phyloP scores from a whole-genome alignment of 2,329 filamentous ascomycete genomes.

The Simplicillium aogashimaense region DNA sequence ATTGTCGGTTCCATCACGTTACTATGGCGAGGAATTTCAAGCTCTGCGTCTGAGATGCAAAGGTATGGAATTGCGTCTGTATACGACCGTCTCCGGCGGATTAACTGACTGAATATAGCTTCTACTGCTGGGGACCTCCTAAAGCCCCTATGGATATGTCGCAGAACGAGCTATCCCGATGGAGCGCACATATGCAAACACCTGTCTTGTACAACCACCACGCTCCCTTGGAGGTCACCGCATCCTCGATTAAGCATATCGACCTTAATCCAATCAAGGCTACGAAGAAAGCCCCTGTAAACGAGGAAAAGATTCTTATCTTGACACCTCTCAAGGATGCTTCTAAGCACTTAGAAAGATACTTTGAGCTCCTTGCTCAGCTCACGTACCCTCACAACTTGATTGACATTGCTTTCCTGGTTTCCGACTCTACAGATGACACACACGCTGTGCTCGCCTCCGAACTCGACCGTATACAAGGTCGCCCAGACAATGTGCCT shows the following conservation, averaged over 20 bases:
- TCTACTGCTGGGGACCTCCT: slow-evolving; percentile 92
- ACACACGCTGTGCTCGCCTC: slow-evolving; percentile 77
- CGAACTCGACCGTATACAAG: slow-evolving; percentile 83
- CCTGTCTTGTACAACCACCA: slow-evolving; percentile 97
- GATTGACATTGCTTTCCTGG: slow-evolving; percentile 90
- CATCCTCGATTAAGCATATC: slow-evolving; percentile 65
- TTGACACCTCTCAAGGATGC: slow-evolving; percentile 91
- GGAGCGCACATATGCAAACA: slow-evolving; percentile 81
- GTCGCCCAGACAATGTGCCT: slow-evolving; percentile 65
- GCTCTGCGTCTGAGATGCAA: slow-evolving; percentile 78
- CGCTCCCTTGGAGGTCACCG: slow-evolving; percentile 75
- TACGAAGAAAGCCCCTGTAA: slow-evolving; percentile 65
- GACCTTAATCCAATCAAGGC: slow-evolving; percentile 80
- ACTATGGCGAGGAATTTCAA: slow-evolving; percentile 79
- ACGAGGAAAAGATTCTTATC: slow-evolving; percentile 82
- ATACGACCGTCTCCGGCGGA: background rate
- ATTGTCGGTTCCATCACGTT: slow-evolving; percentile 63
- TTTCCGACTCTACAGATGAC: slow-evolving; percentile 85
- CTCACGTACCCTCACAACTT: slow-evolving; percentile 90
- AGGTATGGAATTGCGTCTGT: slow-evolving; percentile 44
- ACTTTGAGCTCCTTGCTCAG: slow-evolving; percentile 86
- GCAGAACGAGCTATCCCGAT: slow-evolving; percentile 79
- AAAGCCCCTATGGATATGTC: slow-evolving; percentile 97
- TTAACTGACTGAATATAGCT: slow-evolving; percentile 42
- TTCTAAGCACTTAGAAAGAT: slow-evolving; percentile 68